Conservation (phyloP, 139 green algal species). For the Medakamo hakoo region DNA sequence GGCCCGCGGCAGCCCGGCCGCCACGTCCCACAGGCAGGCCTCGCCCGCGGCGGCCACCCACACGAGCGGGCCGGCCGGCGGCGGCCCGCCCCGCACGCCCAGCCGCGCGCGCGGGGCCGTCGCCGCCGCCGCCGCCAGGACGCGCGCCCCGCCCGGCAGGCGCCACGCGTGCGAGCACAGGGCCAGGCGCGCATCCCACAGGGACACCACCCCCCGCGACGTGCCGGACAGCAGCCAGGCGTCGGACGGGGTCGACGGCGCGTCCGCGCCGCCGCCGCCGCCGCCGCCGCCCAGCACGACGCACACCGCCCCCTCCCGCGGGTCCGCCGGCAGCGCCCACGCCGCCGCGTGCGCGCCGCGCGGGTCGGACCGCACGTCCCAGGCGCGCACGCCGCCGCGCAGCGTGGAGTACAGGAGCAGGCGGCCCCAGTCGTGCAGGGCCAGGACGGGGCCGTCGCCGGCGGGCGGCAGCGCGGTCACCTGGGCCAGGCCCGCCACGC, state of each 20-base stretch:
- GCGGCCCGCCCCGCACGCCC: constrained; percentile 12
- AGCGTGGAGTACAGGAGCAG: constrained; percentile 44
- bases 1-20: constrained; percentile 15
- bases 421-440: constrained; percentile 34
- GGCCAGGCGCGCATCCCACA: constrained; percentile 73
- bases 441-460: constrained; percentile 32
- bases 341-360: no score
- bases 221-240: constrained; percentile 52
- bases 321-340: neutral
- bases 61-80: constrained; percentile 36
- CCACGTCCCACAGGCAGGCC: constrained; percentile 63
- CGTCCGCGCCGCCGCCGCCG: no score
- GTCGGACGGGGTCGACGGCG: constrained; percentile 23
- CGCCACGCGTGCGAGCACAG: constrained; percentile 21
- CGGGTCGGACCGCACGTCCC: constrained; percentile 42
- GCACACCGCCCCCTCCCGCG: constrained; percentile 26
- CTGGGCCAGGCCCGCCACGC: neutral
- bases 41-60: constrained; percentile 58
- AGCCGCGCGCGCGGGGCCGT: constrained; percentile 20
- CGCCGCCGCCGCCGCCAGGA: constrained; percentile 37
- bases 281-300: no score
- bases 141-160: constrained; percentile 13
- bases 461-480: constrained; percentile 10
- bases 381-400: constrained; percentile 48
- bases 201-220: constrained; percentile 30